A percentile compares a stretch with the other conserved stretches of the same genome.
phyloP scores from a whole-genome alignment of 2,329 filamentous ascomycete genomes.

The Colletotrichum simmondsii region DNA sequence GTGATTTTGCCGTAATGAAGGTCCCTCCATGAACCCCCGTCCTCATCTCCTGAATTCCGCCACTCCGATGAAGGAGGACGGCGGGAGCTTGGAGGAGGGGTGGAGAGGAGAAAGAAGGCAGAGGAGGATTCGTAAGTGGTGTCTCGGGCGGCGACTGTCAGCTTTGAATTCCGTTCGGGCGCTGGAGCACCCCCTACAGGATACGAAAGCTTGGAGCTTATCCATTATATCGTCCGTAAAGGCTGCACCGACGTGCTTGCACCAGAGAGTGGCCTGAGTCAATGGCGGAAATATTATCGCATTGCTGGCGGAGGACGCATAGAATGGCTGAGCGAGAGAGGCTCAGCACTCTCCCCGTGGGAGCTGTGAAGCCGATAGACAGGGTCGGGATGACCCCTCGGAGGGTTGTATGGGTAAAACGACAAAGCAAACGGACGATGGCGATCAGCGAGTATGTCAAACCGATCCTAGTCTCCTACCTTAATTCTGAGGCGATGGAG shows the following conservation, averaged over 20 bases:
- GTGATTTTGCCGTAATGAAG: constrained; percentile 10
- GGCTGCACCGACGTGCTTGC: neutral
- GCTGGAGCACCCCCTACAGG: neutral
- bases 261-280: neutral
- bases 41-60: constrained; percentile 27
- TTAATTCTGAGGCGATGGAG: constrained; percentile 20
- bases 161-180: neutral
- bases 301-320: constrained; percentile 3
- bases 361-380: neutral
- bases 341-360: neutral
- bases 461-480: constrained; percentile 25
- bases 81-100: constrained; percentile 12
- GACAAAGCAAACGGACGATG: constrained; percentile 8
- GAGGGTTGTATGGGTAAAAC: constrained; percentile 18
- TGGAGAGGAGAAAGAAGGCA: neutral
- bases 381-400: constrained; percentile 14
- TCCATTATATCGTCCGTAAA: neutral
- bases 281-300: neutral
- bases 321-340: neutral
- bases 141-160: neutral
- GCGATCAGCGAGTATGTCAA: constrained; percentile 19
- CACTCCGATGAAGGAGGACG: constrained; percentile 25
- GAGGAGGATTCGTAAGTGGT: neutral
- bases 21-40: constrained; percentile 3
- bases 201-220: neutral